These are phyloP conservation scores for Thymus mandschuricus DNA, from an alignment of 257 asterid genomes.

Conservation along the genomic window DNA sequence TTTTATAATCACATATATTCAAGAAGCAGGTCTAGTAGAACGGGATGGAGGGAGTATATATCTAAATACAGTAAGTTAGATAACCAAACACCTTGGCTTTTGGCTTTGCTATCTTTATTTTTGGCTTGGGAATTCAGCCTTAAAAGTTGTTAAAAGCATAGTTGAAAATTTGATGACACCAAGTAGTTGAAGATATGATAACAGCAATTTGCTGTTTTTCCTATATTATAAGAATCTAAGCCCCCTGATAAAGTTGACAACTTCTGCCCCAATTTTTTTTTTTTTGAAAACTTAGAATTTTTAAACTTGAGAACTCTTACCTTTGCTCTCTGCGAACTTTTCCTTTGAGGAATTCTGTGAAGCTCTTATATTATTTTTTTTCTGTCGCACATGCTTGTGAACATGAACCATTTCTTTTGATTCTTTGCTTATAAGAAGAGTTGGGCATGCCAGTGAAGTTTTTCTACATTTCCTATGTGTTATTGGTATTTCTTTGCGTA, in stretches of 20 bases:
- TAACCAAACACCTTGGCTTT: background rate
- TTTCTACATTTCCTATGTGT: background rate
- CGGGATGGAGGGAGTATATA: too few species aligned
- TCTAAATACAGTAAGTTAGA: background rate
- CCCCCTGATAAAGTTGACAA: background rate
- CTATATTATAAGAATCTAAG: background rate
- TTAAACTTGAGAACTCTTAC: background rate
- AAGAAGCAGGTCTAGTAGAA: too few species aligned
- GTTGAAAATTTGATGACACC: too few species aligned
- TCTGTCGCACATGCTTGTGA: background rate
- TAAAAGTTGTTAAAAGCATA: background rate
- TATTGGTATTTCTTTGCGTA: background rate
- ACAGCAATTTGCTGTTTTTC: background rate
- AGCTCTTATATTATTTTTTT: background rate
- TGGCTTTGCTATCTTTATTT: background rate
- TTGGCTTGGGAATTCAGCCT: slow-evolving; percentile 9
- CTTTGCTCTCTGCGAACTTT: background rate
- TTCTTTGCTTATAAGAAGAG: background rate
- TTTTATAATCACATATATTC: too few species aligned
- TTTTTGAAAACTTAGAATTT: background rate
- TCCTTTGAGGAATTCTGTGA: background rate
- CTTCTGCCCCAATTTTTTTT: background rate
- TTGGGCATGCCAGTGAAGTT: background rate
- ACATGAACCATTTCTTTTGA: background rate
- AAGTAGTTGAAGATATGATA: too few species aligned